Evolutionary conservation across 2,329 filamentous ascomycete species (phyloP).

Genomic region (Didymella glomerata): DNA sequence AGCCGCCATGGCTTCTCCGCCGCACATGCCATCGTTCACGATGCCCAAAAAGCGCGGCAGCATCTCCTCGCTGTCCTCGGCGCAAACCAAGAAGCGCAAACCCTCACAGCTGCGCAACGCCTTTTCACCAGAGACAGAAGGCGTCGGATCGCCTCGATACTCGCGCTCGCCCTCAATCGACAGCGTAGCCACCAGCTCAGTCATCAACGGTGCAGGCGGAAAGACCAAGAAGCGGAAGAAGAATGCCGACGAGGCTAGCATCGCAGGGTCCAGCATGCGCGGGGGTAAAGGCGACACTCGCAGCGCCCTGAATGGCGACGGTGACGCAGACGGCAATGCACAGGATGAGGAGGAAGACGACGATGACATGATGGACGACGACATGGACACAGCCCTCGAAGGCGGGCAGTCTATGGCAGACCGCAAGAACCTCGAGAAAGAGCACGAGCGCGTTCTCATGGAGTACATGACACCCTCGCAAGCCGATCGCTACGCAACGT

Average conservation of each 20-base stretch:
- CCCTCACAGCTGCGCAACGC: constrained; percentile 79
- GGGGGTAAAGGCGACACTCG: constrained; percentile 33
- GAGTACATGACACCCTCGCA: constrained; percentile 72
- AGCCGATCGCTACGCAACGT: constrained; percentile 74
- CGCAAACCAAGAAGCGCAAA: constrained; percentile 71
- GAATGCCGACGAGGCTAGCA: constrained; percentile 40
- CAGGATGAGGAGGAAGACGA: constrained; percentile 68
- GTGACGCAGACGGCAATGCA: constrained; percentile 63
- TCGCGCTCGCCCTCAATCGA: constrained; percentile 73
- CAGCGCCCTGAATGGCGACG: constrained; percentile 52
- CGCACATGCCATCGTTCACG: constrained; percentile 61
- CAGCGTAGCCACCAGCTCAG: constrained; percentile 63
- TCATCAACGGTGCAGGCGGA: constrained; percentile 55
- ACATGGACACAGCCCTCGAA: constrained; percentile 56
- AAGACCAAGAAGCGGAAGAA: constrained; percentile 62
- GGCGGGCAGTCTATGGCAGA: constrained; percentile 63
- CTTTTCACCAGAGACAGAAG: constrained; percentile 71
- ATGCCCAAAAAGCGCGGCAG: constrained; percentile 71
- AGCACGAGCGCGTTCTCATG: constrained; percentile 69
- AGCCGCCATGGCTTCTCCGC: constrained; percentile 63
- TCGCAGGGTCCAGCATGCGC: constrained; percentile 49
- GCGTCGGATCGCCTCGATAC: constrained; percentile 60
- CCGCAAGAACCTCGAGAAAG: constrained; percentile 71
- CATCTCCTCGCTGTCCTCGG: constrained; percentile 60
- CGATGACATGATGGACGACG: constrained; percentile 57